A percentile compares a stretch with the other conserved stretches of the same genome.
These are phyloP conservation scores for Skeletonema tropicum DNA, from an alignment of 108 stramenopile species.

Conservation along the genomic window DNA sequence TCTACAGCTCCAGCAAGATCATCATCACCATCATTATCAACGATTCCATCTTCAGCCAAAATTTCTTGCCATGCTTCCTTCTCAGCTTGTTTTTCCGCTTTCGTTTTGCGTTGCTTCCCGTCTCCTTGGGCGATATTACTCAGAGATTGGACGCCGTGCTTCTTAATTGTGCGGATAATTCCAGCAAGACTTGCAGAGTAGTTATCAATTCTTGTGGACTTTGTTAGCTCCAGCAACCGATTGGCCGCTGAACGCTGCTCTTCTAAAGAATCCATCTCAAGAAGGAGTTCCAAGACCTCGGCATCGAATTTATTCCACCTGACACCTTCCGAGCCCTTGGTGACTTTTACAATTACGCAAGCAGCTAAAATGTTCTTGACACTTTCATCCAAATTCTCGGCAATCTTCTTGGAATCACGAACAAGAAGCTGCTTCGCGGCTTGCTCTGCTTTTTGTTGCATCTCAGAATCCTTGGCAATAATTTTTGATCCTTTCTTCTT, in stretches of 20 bases:
- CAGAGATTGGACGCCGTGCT: constrained; percentile 53
- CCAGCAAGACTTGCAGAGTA: constrained; percentile 86
- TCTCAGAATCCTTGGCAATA: constrained; percentile 42
- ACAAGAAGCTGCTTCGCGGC: constrained; percentile 72
- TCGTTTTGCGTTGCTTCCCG: constrained; percentile 69
- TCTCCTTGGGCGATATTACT: constrained; percentile 21
- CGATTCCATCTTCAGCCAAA: constrained; percentile 78
- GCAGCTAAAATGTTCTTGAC: constrained; percentile 58
- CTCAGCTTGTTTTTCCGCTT: constrained; percentile 76
- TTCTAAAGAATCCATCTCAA: constrained; percentile 55
- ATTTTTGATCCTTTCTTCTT: constrained; percentile 50
- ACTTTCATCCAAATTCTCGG: constrained; percentile 54
- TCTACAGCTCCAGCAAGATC: constrained; percentile 63
- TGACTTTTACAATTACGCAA: constrained; percentile 61
- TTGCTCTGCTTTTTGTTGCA: constrained; percentile 68
- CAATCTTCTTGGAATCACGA: constrained; percentile 64
- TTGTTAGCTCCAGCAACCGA: constrained; percentile 64
- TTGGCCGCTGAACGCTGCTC: constrained; percentile 67
- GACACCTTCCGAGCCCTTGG: constrained; percentile 53
- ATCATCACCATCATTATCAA: constrained; percentile 62
- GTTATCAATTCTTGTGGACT: constrained; percentile 72
- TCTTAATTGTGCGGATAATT: constrained; percentile 79
- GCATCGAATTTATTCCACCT: constrained; percentile 91
- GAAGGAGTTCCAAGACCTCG: constrained; percentile 77
- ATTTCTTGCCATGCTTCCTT: constrained; percentile 77